phyloP scores from a whole-genome alignment of 2,329 filamentous ascomycete species.

The Hymenoscyphus repandus region DNA sequence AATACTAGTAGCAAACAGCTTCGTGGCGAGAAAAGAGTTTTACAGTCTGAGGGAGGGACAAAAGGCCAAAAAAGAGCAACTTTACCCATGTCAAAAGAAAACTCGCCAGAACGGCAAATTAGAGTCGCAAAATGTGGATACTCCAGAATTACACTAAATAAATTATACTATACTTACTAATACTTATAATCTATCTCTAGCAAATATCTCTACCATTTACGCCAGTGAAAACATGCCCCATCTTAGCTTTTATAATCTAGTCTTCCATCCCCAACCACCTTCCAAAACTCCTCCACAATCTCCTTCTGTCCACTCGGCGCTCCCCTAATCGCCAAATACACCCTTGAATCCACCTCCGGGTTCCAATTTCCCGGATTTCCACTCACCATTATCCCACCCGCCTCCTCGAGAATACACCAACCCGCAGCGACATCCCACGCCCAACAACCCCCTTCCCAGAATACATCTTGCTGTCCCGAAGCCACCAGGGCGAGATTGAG shows the following conservation, averaged over 20 bases:
- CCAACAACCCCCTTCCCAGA: conserved; percentile 82
- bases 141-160: no score
- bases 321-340: conserved; percentile 58
- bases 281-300: conserved; percentile 61
- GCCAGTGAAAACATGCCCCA: neutral
- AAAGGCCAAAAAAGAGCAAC: no score
- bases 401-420: conserved; percentile 71
- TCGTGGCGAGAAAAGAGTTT: no score
- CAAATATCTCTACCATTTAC: no score
- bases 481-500: conserved; percentile 71
- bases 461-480: conserved; percentile 64
- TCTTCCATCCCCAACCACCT: conserved; percentile 47
- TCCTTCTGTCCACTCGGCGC: conserved; percentile 55
- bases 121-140: no score
- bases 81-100: no score
- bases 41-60: no score
- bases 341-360: conserved; percentile 51
- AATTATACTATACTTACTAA: no score
- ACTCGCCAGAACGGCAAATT: no score
- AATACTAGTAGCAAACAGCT: no score
- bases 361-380: conserved; percentile 71
- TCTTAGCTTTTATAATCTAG: conserved; percentile 27
- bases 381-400: conserved; percentile 66
- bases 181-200: no score
- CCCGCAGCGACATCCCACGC: conserved; percentile 82